Evolutionary conservation across 345 rosid genomes (phyloP), one percentile per base, ranked within the genome.

Genomic region (Psidium guajava): DNA sequence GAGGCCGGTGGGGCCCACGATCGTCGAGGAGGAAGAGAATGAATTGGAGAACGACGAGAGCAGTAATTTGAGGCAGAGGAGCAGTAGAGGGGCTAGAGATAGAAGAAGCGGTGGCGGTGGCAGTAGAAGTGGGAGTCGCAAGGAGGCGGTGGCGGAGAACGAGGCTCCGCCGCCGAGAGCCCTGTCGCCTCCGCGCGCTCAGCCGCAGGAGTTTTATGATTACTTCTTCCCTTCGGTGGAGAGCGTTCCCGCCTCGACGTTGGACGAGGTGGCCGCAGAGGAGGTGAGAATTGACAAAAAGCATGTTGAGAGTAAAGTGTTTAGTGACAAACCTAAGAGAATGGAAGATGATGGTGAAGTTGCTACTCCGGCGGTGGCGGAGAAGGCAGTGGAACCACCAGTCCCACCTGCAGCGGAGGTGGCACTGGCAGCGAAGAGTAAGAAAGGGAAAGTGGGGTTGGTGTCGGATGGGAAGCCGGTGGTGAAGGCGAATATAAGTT

Each of bases 221-320:
- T 94, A 85, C 87, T 85, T 94, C 85, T 96, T 95, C 83, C 61
- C 91, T 0, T 28, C 86, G 10, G 75, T 58, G 88, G 98, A 93
- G 25, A 86, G 81, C 85, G 91, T 93, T 55, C 95, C 95, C 22
- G 93, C 92, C 27, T 86, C 99, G 11, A 94, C 90, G n/a, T 84
- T 94, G 91, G 85, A 84, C 5, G 96, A 85, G 85, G 91, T 88
- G 87, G 86, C 74, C 27, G 22, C 54, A 6, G 93, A 90, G 75
- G 91, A 90, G 83, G 87, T 36, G 54, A 40, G 32, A 89, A 83
- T 69, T 84, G 90, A 85, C 85, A 86, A 87, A 88, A 88, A 77
- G 54, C 90, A 61, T 50, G 50, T 86, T 75, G 86, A 86, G 86
- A 83, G 85, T 82, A 90, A 89, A 86, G 86, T 58, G 9, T 89